Evolutionary conservation across 306 rosid species (phyloP).

Genomic region (Trichosanthes truncata): DNA sequence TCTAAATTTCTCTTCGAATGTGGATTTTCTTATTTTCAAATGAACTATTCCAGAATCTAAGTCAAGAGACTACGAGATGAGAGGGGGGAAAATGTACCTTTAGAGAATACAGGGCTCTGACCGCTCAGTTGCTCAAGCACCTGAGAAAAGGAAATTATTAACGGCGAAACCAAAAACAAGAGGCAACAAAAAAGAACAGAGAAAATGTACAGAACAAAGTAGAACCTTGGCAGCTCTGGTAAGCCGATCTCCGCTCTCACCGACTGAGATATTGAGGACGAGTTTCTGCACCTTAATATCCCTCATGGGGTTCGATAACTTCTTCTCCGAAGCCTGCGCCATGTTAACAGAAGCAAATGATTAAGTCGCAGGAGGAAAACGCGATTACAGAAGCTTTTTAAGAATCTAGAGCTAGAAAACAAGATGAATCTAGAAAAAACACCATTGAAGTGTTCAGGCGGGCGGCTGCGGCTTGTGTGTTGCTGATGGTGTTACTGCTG

Average conservation of each 20-base stretch:
- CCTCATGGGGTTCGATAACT: slow-evolving; percentile 17
- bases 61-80: neutral
- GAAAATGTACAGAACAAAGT: neutral
- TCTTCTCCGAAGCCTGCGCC: slow-evolving; percentile 18
- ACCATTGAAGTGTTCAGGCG: neutral
- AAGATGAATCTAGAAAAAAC: neutral
- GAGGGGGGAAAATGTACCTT: neutral
- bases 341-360: neutral
- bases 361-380: neutral
- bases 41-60: neutral
- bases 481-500: neutral
- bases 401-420: neutral
- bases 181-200: neutral
- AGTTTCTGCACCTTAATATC: slow-evolving; percentile 20
- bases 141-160: slow-evolving; percentile 13
- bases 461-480: neutral
- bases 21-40: neutral
- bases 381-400: too few relatives aligned
- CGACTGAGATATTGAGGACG: slow-evolving; percentile 18
- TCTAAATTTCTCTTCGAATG: neutral
- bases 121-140: slow-evolving; percentile 78
- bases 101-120: slow-evolving; percentile 68
- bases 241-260: slow-evolving; percentile 20
- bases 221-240: slow-evolving; percentile 18
- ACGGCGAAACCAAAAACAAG: neutral